Base-by-base conservation (phyloP, 2,329 filamentous ascomycete genomes). In the Thelonectria rubi region DNA sequence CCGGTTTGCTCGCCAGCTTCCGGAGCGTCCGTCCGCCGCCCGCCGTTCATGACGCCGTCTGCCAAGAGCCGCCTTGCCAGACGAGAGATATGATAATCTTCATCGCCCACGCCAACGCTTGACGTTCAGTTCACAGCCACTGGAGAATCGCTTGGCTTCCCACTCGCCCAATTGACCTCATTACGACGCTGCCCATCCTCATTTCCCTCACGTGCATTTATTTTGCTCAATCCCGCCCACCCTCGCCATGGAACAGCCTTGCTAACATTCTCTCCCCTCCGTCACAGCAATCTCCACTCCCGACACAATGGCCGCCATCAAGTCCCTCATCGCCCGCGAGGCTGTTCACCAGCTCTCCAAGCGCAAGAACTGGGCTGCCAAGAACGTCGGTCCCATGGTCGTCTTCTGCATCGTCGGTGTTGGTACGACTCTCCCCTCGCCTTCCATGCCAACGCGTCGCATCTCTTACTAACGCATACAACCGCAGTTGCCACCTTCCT, bases 361-460 rank as follows among this genome's bases (percentile, higher is more conserved):
- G 77, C 79, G 79, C 62, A 60, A 75, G 64, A 80, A 75, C 75
- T 81, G 77, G 77, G 71, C 79, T 53, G 60, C 72, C 30, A 64
- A 69, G 58, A 75, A 81, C 55, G 71, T 72, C 53, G 79, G 79
- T 70, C 77, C 79, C 66, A 73, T 81, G 62, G 74, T 79, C 54
- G 79, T 81, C 66, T 80, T 81, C 69, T 76, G 73, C 71, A 81
- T 81, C 55, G 74, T 81, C 65, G 76, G 75, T 60, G 54, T 79
- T 52, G 77, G 77, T 79, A 76, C 48, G 76, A 32, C 20, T 14
- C 32, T 39, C 32, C 45, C 30, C 11, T 3, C 6, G 26, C 26
- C 7, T 21, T 20, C 15, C 15, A 14, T 18, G 9, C 20, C 40
- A n/a, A 20, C 20, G 15, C 32, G 32, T 37, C 10, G 2, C 20